These are phyloP conservation scores for Candida oleophila DNA, from an alignment of 805 yeast species.

Conservation along the genomic window DNA sequence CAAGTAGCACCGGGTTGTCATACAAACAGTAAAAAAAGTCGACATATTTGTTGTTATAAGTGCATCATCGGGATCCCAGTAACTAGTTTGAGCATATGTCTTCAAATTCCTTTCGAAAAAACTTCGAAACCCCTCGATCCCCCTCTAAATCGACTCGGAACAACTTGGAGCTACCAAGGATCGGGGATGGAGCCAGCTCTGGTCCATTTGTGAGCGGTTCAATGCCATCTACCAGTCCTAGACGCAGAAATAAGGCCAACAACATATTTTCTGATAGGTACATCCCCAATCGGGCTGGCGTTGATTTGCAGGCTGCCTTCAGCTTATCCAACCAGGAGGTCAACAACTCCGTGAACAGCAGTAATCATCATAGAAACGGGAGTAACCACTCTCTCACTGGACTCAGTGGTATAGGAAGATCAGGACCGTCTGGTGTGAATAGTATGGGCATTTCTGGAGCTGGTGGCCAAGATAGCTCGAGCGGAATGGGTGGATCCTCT, in stretches of 20 bases:
- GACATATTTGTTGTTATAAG: background rate
- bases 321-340: slow-evolving; percentile 50
- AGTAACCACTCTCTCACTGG: slow-evolving; percentile 5
- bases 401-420: slow-evolving; percentile 9
- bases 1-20: background rate
- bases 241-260: slow-evolving; percentile 46
- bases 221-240: slow-evolving; percentile 42
- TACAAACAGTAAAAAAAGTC: background rate
- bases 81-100: background rate
- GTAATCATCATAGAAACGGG: slow-evolving; percentile 22
- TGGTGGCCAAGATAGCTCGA: slow-evolving; percentile 2
- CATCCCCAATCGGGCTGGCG: slow-evolving; percentile 84
- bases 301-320: slow-evolving; percentile 85
- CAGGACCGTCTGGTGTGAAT: slow-evolving; percentile 13
- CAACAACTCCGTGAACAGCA: slow-evolving; percentile 18
- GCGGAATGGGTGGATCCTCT: no score
- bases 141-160: slow-evolving; percentile 41
- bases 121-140: slow-evolving; percentile 38
- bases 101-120: slow-evolving; percentile 1
- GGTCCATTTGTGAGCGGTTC: background rate
- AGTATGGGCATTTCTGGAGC: no score
- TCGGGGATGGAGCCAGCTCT: slow-evolving; percentile 22
- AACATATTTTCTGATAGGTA: slow-evolving; percentile 76
- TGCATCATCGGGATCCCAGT: background rate
- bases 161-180: slow-evolving; percentile 34